Percentiles rank a stretch among this genome's conserved stretches.
Evolutionary conservation across 179 eudicot genomes (phyloP).

Genomic region (Beta lomatogona): DNA sequence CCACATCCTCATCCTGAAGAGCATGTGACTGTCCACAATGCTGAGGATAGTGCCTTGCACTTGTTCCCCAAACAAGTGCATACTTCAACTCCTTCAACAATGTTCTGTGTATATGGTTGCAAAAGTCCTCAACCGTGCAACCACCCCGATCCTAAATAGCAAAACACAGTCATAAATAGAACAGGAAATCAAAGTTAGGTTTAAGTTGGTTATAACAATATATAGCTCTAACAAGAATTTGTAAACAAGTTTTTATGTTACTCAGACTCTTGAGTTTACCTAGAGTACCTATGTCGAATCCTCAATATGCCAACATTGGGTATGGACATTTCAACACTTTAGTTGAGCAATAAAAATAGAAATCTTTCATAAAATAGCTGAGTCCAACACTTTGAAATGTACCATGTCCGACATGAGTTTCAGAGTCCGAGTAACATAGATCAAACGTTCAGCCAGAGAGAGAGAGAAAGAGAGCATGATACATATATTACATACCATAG

Average conservation of each 20-base stretch:
- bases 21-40: constrained; percentile 87
- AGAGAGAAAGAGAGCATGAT: background rate
- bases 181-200: background rate
- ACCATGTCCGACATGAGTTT: too few relatives aligned
- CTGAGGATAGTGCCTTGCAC: constrained; percentile 97
- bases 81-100: constrained; percentile 91
- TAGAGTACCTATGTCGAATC: too few relatives aligned
- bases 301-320: too few relatives aligned
- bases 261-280: too few relatives aligned
- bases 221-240: background rate
- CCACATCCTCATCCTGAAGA: constrained; percentile 99
- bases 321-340: too few relatives aligned
- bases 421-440: too few relatives aligned
- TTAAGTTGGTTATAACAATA: background rate
- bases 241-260: too few relatives aligned
- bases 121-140: constrained; percentile 88
- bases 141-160: constrained; percentile 88
- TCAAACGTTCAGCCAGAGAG: background rate
- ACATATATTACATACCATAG: constrained; percentile 55
- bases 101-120: constrained; percentile 88
- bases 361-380: too few relatives aligned
- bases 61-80: constrained; percentile 90
- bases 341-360: too few relatives aligned
- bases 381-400: too few relatives aligned
- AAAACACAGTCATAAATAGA: background rate